Evolutionary conservation across 176 grass and related monocot species (phyloP).

Genomic region (Ananas comosus): DNA sequence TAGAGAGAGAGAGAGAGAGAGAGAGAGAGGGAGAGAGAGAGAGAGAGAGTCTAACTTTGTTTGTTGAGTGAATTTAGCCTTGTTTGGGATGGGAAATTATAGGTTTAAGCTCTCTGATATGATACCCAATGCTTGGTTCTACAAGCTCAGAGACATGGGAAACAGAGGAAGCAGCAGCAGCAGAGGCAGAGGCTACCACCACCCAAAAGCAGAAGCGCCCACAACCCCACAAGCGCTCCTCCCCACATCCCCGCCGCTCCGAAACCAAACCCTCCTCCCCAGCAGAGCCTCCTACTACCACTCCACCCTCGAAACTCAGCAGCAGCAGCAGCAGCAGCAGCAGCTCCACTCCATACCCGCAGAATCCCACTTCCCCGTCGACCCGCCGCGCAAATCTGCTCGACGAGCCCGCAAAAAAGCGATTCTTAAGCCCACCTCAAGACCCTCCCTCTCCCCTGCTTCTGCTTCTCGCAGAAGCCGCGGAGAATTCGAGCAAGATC

Average conservation of each 20-base stretch:
- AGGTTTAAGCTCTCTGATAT: conserved; percentile 90
- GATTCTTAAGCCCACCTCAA: conserved; percentile 18
- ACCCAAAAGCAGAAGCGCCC: conserved; percentile 3
- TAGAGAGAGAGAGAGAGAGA: too few species aligned
- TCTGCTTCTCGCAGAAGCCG: conserved; percentile 22
- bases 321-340: conserved; percentile 18
- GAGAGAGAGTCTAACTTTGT: neutral
- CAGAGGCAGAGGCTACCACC: neutral
- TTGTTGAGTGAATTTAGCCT: neutral
- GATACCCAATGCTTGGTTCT: conserved; percentile 96
- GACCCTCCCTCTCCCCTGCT: conserved; percentile 29
- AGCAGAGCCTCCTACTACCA: conserved; percentile 75
- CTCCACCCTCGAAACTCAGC: conserved; percentile 28
- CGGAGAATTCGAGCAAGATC: conserved; percentile 22
- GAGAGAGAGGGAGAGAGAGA: neutral
- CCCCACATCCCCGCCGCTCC: neutral
- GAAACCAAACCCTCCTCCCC: conserved; percentile 26
- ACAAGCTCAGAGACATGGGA: conserved; percentile 77
- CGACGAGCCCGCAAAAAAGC: conserved; percentile 31
- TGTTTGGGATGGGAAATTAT: conserved; percentile 47
- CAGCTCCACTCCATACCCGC: conserved; percentile 31
- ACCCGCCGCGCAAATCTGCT: conserved; percentile 46
- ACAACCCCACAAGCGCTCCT: conserved; percentile 3
- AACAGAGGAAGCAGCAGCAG: conserved; percentile 10
- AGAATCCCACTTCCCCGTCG: conserved; percentile 41